Evolutionary conservation across 495 filamentous ascomycete species (phyloP).

Genomic region (Thermochaetoides thermophila): DNA sequence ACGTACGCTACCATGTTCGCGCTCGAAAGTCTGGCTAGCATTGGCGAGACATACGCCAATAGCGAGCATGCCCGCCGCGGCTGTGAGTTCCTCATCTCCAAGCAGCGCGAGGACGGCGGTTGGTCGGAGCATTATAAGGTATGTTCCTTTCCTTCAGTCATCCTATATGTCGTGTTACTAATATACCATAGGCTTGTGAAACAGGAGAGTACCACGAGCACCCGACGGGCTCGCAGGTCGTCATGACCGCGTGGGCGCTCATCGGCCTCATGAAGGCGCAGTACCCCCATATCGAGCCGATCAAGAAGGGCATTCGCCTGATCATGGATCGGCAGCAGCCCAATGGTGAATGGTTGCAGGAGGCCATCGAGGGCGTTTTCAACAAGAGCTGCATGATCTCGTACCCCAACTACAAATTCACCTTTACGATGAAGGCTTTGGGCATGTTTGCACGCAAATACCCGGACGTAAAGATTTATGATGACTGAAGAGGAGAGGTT

Average conservation of each 20-base stretch:
- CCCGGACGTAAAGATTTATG: constrained; percentile 46
- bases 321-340: constrained; percentile 71
- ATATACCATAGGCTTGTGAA: constrained; percentile 36
- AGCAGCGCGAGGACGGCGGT: constrained; percentile 77
- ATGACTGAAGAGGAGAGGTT: no score
- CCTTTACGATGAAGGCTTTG: constrained; percentile 84
- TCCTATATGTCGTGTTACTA: not conserved
- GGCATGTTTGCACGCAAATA: constrained; percentile 73
- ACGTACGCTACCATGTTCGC: constrained; percentile 96
- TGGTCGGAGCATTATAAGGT: constrained; percentile 93
- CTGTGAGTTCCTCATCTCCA: constrained; percentile 71
- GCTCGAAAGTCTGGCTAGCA: constrained; percentile 64
- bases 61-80: constrained; percentile 54
- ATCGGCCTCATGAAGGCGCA: constrained; percentile 73
- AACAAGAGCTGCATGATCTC: constrained; percentile 99
- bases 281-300: constrained; percentile 59
- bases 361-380: constrained; percentile 94
- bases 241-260: constrained; percentile 84
- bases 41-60: constrained; percentile 67
- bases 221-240: constrained; percentile 56
- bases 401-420: constrained; percentile 98
- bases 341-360: constrained; percentile 91
- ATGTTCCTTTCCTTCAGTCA: constrained; percentile 18
- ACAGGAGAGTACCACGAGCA: constrained; percentile 36
- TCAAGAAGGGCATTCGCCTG: constrained; percentile 62